phyloP scores from a whole-genome alignment of 352 stramenopile genomes.

The Hyaloperonospora arabidopsidis region DNA sequence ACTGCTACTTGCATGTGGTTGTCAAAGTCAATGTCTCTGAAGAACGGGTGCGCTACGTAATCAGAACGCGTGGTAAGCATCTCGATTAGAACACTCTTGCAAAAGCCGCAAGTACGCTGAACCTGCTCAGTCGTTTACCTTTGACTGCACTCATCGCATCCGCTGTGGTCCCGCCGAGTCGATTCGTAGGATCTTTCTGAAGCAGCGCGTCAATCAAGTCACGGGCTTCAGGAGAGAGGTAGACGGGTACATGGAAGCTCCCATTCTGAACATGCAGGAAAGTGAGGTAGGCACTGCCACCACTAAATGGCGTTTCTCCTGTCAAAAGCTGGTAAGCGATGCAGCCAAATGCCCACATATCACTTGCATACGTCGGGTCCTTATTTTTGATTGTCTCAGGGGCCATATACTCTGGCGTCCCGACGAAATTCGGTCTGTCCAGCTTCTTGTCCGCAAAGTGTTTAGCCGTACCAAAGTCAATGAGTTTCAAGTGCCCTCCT shows the following conservation, averaged over 20 bases:
- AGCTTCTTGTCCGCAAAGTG: constrained; percentile 47
- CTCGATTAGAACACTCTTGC: neutral
- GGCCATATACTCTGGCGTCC: constrained; percentile 84
- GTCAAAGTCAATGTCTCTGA: constrained; percentile 54
- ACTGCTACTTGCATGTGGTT: constrained; percentile 39
- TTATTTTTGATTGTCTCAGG: constrained; percentile 84
- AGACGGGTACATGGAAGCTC: constrained; percentile 47
- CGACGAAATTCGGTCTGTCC: constrained; percentile 84
- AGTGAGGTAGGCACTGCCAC: constrained; percentile 70
- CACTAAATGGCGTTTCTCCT: constrained; percentile 73
- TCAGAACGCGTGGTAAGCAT: neutral
- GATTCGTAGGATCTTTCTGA: constrained; percentile 31
- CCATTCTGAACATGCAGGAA: constrained; percentile 68
- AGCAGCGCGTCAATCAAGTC: constrained; percentile 60
- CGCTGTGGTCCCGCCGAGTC: constrained; percentile 23
- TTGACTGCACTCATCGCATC: constrained; percentile 46
- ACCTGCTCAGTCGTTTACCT: constrained; percentile 36
- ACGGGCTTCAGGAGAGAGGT: constrained; percentile 50
- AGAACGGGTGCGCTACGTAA: constrained; percentile 63
- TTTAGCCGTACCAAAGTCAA: constrained; percentile 84
- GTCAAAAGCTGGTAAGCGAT: constrained; percentile 72
- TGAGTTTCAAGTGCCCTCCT: constrained; percentile 60
- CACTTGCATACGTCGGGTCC: constrained; percentile 41
- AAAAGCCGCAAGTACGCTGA: neutral
- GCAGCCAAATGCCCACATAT: constrained; percentile 76